Evolutionary conservation across 208 protist species (phyloP), one percentile per base, ranked within the genome.

Genomic region (Herpetomonas samuelpessoai): DNA sequence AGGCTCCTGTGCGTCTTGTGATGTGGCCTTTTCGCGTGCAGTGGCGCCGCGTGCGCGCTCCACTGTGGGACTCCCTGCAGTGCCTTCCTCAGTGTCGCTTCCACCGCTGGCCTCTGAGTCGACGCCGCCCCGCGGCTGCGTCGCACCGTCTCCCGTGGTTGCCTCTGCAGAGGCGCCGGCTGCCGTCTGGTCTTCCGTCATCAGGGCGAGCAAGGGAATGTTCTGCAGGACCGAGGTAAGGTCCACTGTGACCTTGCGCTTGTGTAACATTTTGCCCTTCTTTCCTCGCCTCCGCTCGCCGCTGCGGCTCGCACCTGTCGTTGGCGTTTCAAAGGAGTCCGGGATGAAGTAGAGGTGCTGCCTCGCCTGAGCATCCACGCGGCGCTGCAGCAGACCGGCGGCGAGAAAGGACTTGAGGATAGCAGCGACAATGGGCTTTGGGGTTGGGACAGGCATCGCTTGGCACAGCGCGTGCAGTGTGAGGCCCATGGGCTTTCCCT

Each of bases 381-480:
- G 69, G 44, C 86, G 81, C 56, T 62, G 21, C 31, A 88, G 77
- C 10, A 93, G 46, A n/a, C 69, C 65, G 3, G 74, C 52, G 10
- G 71, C 63, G 44, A 93, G 68, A 16, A 93, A 66, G 7, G 57
- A 56, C 53, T 79, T 66, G 29, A 93, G 66, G 6, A 86, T n/a
- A 12, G 66, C 48, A 12, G 70, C 81, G 9, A 90, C 48, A n/a
- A 88, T 46, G 3, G 75, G 49, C 47, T 79, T 83, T 19, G 81
- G 65, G n/a, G 73, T 44, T 6, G 48, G 35, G 25, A 86, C 54
- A 12, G 86, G 83, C 12, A 91, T 29, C 18, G 29, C 46, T 41
- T 64, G 51, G 53, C 73, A 70, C 4, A 93, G 55, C 24, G 48
- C n/a, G 24, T 82, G 69, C 26, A 93, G 84, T 9, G 78, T 83